Percentiles rank a stretch among this genome's conserved stretches.
Evolutionary conservation across 768 basidiomycete species (phyloP).

Genomic region (Melanogaster broomeanus): DNA sequence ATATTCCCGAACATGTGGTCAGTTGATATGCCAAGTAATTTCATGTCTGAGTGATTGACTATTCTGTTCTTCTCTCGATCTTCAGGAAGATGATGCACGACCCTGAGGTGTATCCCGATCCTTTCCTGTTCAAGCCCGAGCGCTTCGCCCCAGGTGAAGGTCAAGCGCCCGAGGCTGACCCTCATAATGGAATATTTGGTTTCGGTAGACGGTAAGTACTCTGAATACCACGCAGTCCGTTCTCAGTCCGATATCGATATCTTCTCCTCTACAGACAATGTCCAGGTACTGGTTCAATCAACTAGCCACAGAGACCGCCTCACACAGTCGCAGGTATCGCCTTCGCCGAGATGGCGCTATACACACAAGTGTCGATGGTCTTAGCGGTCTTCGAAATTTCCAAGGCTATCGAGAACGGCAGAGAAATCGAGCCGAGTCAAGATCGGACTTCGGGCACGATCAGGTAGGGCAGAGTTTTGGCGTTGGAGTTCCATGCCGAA

Average conservation of each 20-base stretch:
- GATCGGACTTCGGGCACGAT: slow-evolving; percentile 49
- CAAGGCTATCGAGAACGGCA: slow-evolving; percentile 39
- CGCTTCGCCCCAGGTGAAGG: slow-evolving; percentile 14
- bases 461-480: slow-evolving; percentile 39
- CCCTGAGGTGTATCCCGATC: slow-evolving; percentile 33
- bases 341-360: background rate
- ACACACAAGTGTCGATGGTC: slow-evolving; percentile 22
- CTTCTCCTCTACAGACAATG: background rate
- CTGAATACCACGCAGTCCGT: no score
- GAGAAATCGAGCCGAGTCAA: slow-evolving; percentile 43
- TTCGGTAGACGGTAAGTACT: slow-evolving; percentile 15
- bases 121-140: slow-evolving; percentile 27
- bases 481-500: background rate
- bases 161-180: background rate
- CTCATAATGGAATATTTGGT: slow-evolving; percentile 5
- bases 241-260: no score
- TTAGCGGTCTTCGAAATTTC: slow-evolving; percentile 45
- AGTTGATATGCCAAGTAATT: background rate
- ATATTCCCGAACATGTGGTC: slow-evolving; percentile 9
- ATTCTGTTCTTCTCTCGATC: no score
- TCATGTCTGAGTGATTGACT: background rate
- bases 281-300: slow-evolving; percentile 1
- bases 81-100: slow-evolving; percentile 53
- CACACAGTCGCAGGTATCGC: background rate
- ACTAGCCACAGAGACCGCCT: background rate